Base-by-base conservation (phyloP, 75 land plant species). In the Selaginella tamariscina region DNA sequence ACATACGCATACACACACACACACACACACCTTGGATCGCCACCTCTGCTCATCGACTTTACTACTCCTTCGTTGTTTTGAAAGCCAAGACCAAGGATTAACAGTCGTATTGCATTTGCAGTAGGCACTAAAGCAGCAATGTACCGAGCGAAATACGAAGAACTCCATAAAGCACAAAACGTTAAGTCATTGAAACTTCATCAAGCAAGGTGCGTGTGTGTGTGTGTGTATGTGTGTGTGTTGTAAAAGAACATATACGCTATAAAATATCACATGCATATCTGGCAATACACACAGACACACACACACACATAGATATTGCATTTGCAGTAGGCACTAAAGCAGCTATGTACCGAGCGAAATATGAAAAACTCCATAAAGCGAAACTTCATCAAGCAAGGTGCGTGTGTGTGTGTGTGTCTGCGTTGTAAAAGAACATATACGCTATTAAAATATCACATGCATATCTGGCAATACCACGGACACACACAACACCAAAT, bases 291-390 rank as follows among this genome's bases (percentile, higher is more conserved):
- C n/a, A n/a, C n/a, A n/a, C n/a, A n/a, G n/a, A n/a, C n/a, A n/a
- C n/a, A n/a, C n/a, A n/a, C n/a, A n/a, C n/a, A n/a, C n/a, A 39
- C 57, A 93, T 82, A 56, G 88, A 73, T 2, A 83, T 8, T 59
- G 80, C 84, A 75, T 86, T 93, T 21, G 82, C 65, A 1, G 82
- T 32, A 31, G 98, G 98, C n/a, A n/a, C n/a, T n/a, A n/a, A n/a
- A n/a, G n/a, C n/a, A n/a, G n/a, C n/a, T n/a, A n/a, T n/a, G n/a
- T n/a, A n/a, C n/a, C n/a, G n/a, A n/a, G n/a, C n/a, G n/a, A n/a
- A n/a, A n/a, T n/a, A n/a, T n/a, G n/a, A n/a, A n/a, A n/a, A n/a
- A n/a, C n/a, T n/a, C n/a, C n/a, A n/a, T n/a, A n/a, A n/a, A n/a
- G n/a, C n/a, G 2, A 0, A 0, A 57, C 15, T 24, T 1, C 15